Percentiles rank a stretch among this genome's conserved stretches.
These are phyloP conservation scores for Aristolochia contorta DNA, from an alignment of 164 flowering plant genomes.

Conservation along the genomic window DNA sequence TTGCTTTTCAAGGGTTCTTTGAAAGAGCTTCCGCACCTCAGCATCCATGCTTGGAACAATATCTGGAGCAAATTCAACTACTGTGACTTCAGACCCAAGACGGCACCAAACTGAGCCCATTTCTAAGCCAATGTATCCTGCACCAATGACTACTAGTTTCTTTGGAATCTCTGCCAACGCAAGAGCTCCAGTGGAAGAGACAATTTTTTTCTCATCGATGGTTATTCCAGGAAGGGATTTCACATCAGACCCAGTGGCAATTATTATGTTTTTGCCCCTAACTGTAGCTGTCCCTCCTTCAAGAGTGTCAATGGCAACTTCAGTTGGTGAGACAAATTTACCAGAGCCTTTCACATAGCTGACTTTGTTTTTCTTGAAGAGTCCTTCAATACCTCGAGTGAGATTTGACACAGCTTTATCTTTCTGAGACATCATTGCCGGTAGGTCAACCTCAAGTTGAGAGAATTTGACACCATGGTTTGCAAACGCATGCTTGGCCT, in stretches of 20 bases:
- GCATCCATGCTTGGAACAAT: conserved; percentile 76
- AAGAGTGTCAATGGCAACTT: conserved; percentile 57
- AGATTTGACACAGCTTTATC: conserved; percentile 68
- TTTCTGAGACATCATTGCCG: conserved; percentile 78
- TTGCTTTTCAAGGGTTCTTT: conserved; percentile 73
- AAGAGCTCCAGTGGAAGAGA: conserved; percentile 77
- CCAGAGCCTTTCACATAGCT: conserved; percentile 75
- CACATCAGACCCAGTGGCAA: conserved; percentile 85
- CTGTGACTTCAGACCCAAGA: conserved; percentile 79
- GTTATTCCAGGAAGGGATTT: conserved; percentile 71
- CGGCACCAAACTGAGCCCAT: conserved; percentile 91
- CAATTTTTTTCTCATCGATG: conserved; percentile 71
- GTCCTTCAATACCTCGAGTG: conserved; percentile 70
- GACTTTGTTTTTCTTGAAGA: conserved; percentile 82
- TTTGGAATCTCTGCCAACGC: conserved; percentile 59
- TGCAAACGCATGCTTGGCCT: conserved; percentile 62
- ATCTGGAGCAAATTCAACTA: conserved; percentile 71
- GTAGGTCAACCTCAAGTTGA: conserved; percentile 64
- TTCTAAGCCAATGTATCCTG: conserved; percentile 89
- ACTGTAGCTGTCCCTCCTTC: conserved; percentile 61
- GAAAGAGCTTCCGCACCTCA: conserved; percentile 64
- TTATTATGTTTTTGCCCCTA: conserved; percentile 60
- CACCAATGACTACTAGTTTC: conserved; percentile 73
- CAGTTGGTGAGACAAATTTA: conserved; percentile 58
- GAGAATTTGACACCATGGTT: conserved; percentile 63